Evolutionary conservation across 1,139 yeast species (phyloP).

Genomic region (Kluyveromyces marxianus): DNA sequence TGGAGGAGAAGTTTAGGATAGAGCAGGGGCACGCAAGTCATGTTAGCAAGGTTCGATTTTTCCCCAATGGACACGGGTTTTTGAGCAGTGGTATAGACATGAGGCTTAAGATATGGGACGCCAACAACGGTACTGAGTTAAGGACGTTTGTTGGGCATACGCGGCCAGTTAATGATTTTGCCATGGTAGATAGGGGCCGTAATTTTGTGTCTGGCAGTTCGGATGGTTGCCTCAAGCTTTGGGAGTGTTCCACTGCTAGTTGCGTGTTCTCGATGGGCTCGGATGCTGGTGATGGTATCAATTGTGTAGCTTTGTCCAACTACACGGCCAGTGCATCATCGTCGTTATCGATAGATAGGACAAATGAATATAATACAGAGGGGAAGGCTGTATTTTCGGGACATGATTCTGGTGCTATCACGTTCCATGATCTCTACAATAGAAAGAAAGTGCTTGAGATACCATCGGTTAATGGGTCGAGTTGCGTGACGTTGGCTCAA

Average conservation of each 20-base stretch:
- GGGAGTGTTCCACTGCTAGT: constrained; percentile 61
- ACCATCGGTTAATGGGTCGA: constrained; percentile 16
- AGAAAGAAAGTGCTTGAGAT: constrained; percentile 20
- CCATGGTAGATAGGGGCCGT: constrained; percentile 53
- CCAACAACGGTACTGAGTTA: constrained; percentile 40
- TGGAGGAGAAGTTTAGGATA: background rate
- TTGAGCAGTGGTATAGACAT: constrained; percentile 50
- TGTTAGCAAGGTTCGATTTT: constrained; percentile 36
- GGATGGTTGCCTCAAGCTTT: constrained; percentile 50
- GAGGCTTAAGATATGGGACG: constrained; percentile 51
- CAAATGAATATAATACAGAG: constrained; percentile 36
- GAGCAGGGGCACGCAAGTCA: constrained; percentile 44
- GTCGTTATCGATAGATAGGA: background rate
- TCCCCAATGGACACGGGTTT: constrained; percentile 56
- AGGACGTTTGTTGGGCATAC: constrained; percentile 45
- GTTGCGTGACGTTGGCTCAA: constrained; percentile 9
- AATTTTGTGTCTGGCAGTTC: constrained; percentile 47
- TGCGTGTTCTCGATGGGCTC: constrained; percentile 36
- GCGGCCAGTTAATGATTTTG: constrained; percentile 39
- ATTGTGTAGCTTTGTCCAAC: constrained; percentile 14
- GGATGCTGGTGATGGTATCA: constrained; percentile 36
- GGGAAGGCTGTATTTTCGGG: constrained; percentile 40
- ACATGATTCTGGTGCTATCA: constrained; percentile 42
- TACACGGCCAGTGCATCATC: background rate
- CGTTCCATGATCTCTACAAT: constrained; percentile 33